These are phyloP conservation scores for Plasmodium gonderi DNA, from an alignment of 169 alveolate genomes.

Conservation along the genomic window DNA sequence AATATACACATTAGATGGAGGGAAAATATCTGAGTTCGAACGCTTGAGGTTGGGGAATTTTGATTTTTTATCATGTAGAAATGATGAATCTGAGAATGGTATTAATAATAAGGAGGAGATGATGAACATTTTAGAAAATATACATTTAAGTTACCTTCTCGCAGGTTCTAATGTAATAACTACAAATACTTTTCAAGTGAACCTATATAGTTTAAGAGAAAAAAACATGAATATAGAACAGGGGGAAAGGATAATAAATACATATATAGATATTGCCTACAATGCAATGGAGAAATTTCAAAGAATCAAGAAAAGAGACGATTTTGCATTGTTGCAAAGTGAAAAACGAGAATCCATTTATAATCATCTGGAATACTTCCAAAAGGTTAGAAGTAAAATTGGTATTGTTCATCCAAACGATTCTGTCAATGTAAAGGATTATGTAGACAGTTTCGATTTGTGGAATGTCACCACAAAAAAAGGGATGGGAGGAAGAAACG, in stretches of 20 bases:
- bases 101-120: constrained; percentile 16
- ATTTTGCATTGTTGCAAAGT: background rate
- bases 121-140: constrained; percentile 3
- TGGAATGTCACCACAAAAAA: too few relatives aligned
- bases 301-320: background rate
- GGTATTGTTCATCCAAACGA: constrained; percentile 16
- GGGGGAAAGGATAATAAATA: constrained; percentile 35
- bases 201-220: constrained; percentile 38
- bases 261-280: constrained; percentile 56
- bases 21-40: constrained; percentile 34
- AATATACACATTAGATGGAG: constrained; percentile 54
- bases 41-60: constrained; percentile 11
- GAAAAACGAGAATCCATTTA: background rate
- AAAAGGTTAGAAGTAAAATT: constrained; percentile 1
- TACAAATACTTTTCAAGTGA: constrained; percentile 61
- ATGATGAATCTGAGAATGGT: too few relatives aligned
- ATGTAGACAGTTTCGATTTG: constrained; percentile 1
- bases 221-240: constrained; percentile 13
- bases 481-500: too few relatives aligned
- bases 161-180: constrained; percentile 27
- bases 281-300: constrained; percentile 12
- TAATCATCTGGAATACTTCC: constrained; percentile 16
- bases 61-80: constrained; percentile 28
- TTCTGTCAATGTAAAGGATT: background rate
- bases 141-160: constrained; percentile 49